Conservation (phyloP, 768 basidiomycete species). For the Phaeotremella skinneri region DNA sequence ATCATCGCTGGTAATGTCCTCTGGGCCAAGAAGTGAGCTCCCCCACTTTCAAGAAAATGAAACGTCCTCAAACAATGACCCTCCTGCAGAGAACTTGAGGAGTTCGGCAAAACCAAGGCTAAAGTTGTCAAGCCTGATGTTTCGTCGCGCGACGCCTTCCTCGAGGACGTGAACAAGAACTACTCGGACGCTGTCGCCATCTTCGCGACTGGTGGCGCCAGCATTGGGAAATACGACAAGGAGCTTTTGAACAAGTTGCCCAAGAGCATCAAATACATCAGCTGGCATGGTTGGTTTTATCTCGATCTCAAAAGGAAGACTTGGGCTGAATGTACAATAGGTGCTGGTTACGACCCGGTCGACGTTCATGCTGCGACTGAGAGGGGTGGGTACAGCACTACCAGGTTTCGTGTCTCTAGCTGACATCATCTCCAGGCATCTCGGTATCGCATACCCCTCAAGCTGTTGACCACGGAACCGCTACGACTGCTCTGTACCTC, state of each 20-base stretch:
- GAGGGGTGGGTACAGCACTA: conserved; percentile 2
- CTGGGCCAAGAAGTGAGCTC: not conserved
- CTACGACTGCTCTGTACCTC: conserved; percentile 52
- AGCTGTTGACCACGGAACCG: conserved; percentile 85
- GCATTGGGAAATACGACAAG: not conserved
- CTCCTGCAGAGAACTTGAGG: not conserved
- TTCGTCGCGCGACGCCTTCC: not conserved
- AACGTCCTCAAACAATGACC: not conserved
- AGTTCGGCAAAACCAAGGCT: conserved; percentile 1
- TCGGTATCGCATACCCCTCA: conserved; percentile 81
- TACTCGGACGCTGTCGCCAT: conserved; percentile 1
- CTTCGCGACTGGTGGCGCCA: not conserved
- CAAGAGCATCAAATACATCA: conserved; percentile 23
- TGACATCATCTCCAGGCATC: conserved; percentile 20
- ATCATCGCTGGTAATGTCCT: not conserved
- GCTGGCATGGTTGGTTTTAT: conserved; percentile 17
- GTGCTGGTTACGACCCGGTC: conserved; percentile 5
- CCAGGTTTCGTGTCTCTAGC: not conserved
- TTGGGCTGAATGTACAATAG: not conserved
- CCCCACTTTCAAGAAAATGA: not conserved
- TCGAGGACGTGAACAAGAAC: conserved; percentile 1
- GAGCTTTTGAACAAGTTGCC: not conserved
- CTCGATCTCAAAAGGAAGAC: conserved; percentile 3
- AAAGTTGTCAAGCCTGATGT: not conserved
- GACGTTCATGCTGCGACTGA: conserved; percentile 13